phyloP scores from a whole-genome alignment of 2,329 filamentous ascomycete genomes.

The Rhynchosporium graminicola region DNA sequence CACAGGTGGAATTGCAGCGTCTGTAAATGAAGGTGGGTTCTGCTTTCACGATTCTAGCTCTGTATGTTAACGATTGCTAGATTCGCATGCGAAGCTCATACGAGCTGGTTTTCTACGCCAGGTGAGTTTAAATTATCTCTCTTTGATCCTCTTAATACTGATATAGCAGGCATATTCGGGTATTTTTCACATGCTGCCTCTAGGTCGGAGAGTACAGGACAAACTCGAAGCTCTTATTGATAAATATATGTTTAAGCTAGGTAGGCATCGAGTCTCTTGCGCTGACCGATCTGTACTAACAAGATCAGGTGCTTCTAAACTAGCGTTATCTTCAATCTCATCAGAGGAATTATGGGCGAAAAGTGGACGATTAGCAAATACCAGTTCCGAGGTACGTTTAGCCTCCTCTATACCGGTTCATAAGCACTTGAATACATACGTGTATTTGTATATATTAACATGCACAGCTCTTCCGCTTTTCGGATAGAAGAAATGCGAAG shows the following conservation, averaged over 20 bases:
- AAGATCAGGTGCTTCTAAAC: constrained; percentile 70
- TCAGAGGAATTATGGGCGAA: constrained; percentile 80
- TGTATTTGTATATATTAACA: constrained; percentile 17
- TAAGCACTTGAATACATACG: too few relatives aligned
- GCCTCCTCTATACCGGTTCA: too few relatives aligned
- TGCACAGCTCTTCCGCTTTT: constrained; percentile 73
- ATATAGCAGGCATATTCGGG: constrained; percentile 72
- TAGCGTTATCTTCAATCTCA: constrained; percentile 82
- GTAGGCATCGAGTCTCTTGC: constrained; percentile 43
- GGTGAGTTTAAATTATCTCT: constrained; percentile 44
- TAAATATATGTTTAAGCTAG: constrained; percentile 79
- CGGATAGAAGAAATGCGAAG: constrained; percentile 72
- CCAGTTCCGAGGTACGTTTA: constrained; percentile 66
- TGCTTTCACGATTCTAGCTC: constrained; percentile 14
- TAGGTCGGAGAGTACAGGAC: constrained; percentile 83
- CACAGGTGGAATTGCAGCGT: constrained; percentile 65
- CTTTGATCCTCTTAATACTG: constrained; percentile 3
- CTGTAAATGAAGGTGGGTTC: constrained; percentile 53
- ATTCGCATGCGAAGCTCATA: constrained; percentile 66
- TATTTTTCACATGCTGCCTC: constrained; percentile 86
- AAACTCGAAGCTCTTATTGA: constrained; percentile 87
- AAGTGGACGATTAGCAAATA: constrained; percentile 76
- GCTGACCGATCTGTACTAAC: constrained; percentile 8
- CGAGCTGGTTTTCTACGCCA: constrained; percentile 74
- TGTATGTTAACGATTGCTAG: constrained; percentile 42